These are phyloP conservation scores for Colletotrichum gloeosporioides DNA, from an alignment of 2,329 filamentous ascomycete genomes.

Conservation along the genomic window DNA sequence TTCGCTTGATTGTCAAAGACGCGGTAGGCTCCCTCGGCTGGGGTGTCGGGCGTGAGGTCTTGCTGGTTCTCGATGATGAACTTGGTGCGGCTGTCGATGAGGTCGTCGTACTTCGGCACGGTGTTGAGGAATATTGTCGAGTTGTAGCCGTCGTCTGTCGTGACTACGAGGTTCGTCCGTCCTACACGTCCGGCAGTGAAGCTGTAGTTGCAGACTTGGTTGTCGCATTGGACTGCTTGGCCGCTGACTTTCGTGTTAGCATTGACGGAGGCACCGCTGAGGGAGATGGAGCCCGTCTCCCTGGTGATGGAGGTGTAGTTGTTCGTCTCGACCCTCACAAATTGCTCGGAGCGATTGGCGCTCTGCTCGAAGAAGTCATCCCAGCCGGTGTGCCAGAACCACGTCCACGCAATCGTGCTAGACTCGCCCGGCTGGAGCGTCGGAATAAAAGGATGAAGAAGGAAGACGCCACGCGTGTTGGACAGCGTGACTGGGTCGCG, in stretches of 20 bases:
- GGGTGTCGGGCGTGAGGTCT: background rate
- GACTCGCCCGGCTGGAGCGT: background rate
- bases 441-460: background rate
- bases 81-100: background rate
- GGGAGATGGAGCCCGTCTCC: background rate
- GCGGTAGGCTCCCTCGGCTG: background rate
- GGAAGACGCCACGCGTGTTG: slow-evolving; percentile 9
- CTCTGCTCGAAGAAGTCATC: background rate
- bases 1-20: slow-evolving; percentile 16
- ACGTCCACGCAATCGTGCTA: background rate
- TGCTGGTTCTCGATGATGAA: slow-evolving; percentile 19
- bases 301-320: background rate
- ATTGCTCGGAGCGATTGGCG: background rate
- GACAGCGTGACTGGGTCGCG: background rate
- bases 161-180: background rate
- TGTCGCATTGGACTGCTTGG: background rate
- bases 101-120: background rate
- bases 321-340: background rate
- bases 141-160: background rate
- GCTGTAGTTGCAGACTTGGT: background rate
- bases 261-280: background rate
- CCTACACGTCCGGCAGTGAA: background rate
- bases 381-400: slow-evolving; percentile 17
- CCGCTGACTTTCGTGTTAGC: background rate
- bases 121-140: background rate